phyloP scores from a whole-genome alignment of 495 filamentous ascomycete species.

The Daldinia bambusicola region DNA sequence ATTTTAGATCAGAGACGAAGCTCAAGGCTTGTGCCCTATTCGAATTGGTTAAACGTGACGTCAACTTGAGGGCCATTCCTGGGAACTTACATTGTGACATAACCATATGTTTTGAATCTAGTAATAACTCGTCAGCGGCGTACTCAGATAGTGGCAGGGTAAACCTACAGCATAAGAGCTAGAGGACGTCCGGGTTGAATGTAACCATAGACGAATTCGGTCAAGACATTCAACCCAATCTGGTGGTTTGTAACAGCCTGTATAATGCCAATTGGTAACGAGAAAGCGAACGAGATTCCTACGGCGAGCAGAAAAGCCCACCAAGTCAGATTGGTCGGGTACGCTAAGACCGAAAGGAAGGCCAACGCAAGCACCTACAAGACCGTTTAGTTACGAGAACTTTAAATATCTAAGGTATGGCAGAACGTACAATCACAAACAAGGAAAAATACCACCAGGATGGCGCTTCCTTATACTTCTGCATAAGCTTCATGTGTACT shows the following conservation, averaged over 20 bases:
- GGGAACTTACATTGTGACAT: conserved; percentile 68
- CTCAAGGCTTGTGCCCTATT: conserved; percentile 61
- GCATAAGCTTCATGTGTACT: conserved; percentile 68
- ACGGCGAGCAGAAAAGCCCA: conserved; percentile 76
- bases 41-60: conserved; percentile 10
- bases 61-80: background rate
- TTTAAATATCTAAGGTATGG: background rate
- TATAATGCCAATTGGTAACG: conserved; percentile 67
- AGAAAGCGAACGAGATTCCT: conserved; percentile 64
- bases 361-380: conserved; percentile 67
- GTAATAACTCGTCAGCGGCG: background rate
- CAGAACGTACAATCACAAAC: conserved; percentile 54
- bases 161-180: conserved; percentile 69
- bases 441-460: conserved; percentile 66
- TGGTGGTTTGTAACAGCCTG: conserved; percentile 75
- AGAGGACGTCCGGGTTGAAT: conserved; percentile 73
- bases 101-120: conserved; percentile 79
- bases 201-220: conserved; percentile 78
- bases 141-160: background rate
- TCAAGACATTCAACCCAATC: conserved; percentile 74
- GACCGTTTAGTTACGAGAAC: conserved; percentile 38
- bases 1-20: conserved; percentile 65
- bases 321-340: conserved; percentile 71
- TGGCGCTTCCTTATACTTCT: conserved; percentile 67
- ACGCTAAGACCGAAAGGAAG: conserved; percentile 70